Evolutionary conservation across 1,284 basidiomycete species (phyloP).

Genomic region (Neolentinus lepideus): DNA sequence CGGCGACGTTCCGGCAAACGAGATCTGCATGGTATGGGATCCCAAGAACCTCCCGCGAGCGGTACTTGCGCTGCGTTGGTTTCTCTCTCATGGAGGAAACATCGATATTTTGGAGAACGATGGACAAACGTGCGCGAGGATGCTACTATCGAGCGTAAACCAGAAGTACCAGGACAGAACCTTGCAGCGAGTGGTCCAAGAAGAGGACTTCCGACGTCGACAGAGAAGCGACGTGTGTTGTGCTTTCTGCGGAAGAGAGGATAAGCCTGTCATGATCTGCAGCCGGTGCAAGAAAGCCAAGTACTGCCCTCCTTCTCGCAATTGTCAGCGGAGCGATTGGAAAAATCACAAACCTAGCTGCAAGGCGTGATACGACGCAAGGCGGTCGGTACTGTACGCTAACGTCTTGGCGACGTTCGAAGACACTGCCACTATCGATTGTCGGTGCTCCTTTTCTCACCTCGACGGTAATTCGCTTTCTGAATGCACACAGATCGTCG

Average conservation of each 20-base stretch:
- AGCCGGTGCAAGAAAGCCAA: constrained; percentile 23
- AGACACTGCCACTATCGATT: no score
- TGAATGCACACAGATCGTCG: no score
- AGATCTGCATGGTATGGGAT: constrained; percentile 28
- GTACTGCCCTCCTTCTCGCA: constrained; percentile 22
- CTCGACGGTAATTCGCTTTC: no score
- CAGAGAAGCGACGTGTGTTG: constrained; percentile 21
- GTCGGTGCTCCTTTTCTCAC: no score
- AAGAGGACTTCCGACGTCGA: constrained; percentile 25
- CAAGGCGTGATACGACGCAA: constrained; percentile 3
- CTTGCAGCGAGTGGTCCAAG: constrained; percentile 18
- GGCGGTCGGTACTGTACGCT: no score
- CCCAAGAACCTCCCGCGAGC: constrained; percentile 17
- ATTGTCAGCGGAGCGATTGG: constrained; percentile 29
- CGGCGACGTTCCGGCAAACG: constrained; percentile 31
- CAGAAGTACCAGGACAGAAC: constrained; percentile 7
- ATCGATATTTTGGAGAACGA: constrained; percentile 34
- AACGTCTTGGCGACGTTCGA: no score
- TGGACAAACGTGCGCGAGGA: constrained; percentile 18
- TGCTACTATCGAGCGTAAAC: constrained; percentile 7
- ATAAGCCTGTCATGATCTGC: constrained; percentile 21
- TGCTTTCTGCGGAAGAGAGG: constrained; percentile 25
- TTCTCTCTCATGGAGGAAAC: constrained; percentile 34
- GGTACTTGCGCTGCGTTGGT: constrained; percentile 26
- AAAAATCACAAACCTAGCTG: constrained; percentile 25